Conservation (phyloP, 768 basidiomycete species). For the Suillus subluteus region DNA sequence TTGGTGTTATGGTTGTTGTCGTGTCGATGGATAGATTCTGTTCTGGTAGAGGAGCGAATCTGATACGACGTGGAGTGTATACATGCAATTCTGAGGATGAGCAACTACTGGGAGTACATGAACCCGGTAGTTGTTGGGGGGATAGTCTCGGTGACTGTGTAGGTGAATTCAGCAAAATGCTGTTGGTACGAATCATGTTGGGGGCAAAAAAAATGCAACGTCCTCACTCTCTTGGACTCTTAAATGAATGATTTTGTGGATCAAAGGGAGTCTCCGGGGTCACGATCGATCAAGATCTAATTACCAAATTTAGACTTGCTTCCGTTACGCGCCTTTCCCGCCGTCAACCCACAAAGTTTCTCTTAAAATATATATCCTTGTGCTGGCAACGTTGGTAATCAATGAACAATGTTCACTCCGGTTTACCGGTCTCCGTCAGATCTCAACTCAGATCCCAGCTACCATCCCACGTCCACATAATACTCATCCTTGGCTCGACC, state of each 20-base stretch:
- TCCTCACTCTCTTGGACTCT: neutral
- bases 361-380: too few relatives aligned
- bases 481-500: too few relatives aligned
- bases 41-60: conserved; percentile 87
- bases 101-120: neutral
- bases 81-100: neutral
- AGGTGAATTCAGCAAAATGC: conserved; percentile 4
- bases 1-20: conserved; percentile 27
- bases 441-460: too few relatives aligned
- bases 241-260: neutral
- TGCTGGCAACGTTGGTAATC: too few relatives aligned
- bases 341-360: too few relatives aligned
- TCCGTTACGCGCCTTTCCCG: too few relatives aligned
- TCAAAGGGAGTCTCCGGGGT: neutral
- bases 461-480: too few relatives aligned
- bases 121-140: conserved; percentile 3
- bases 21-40: conserved; percentile 30
- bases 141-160: neutral
- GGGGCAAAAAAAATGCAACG: neutral
- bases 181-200: neutral
- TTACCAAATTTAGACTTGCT: too few relatives aligned
- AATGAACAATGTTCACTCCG: too few relatives aligned
- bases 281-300: neutral
- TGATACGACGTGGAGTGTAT: conserved; percentile 45
- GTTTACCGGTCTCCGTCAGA: too few relatives aligned